Conservation (phyloP, 192 early-diverging fungal species). For the Podila epicladia region DNA sequence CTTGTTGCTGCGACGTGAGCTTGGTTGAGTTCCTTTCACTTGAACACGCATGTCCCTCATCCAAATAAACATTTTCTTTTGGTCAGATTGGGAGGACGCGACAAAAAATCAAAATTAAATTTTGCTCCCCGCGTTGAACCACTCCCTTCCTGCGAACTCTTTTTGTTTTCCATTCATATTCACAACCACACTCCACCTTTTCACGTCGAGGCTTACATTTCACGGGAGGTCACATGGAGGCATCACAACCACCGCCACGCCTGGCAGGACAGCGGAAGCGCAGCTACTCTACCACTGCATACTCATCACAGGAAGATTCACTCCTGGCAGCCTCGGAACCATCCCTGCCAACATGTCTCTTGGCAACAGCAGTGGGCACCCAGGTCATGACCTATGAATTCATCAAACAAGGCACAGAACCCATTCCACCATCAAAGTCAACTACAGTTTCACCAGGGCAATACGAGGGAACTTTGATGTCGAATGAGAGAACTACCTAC, state of each 20-base stretch:
- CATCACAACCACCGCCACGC: constrained; percentile 9
- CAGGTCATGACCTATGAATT: constrained; percentile 38
- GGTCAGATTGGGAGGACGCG: background rate
- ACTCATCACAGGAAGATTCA: constrained; percentile 38
- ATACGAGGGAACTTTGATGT: constrained; percentile 40
- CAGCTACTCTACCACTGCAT: constrained; percentile 43
- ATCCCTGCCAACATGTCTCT: constrained; percentile 20
- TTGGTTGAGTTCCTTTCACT: too few relatives aligned
- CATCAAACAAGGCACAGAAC: constrained; percentile 15
- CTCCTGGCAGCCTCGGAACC: background rate
- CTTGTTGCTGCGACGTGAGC: too few relatives aligned
- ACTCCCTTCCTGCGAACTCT: background rate
- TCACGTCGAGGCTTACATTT: background rate
- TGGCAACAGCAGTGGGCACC: constrained; percentile 14
- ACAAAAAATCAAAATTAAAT: background rate
- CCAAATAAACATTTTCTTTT: too few relatives aligned
- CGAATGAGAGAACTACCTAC: constrained; percentile 15
- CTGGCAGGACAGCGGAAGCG: constrained; percentile 33
- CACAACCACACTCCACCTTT: background rate
- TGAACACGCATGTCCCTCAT: too few relatives aligned
- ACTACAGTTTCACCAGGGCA: constrained; percentile 20
- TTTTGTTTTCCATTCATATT: background rate
- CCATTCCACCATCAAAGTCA: background rate
- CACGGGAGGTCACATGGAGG: constrained; percentile 12
- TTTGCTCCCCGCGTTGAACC: background rate